Percentiles rank a stretch among this genome's conserved stretches.
phyloP scores from a whole-genome alignment of 495 filamentous ascomycete genomes.

The Penicillium alfredii region DNA sequence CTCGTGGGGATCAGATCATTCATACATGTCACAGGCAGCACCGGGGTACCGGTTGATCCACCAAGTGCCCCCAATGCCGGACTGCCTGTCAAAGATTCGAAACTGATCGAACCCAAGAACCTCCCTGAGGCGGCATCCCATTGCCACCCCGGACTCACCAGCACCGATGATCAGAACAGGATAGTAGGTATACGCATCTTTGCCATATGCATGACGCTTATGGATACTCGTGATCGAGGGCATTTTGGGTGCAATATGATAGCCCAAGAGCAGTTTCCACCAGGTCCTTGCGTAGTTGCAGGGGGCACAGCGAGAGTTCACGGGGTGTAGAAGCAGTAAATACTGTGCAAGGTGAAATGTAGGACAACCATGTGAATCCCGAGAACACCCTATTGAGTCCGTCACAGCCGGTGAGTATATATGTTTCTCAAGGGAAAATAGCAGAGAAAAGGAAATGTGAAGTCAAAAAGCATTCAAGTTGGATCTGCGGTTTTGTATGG shows the following conservation, averaged over 20 bases:
- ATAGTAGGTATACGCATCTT: conserved; percentile 50
- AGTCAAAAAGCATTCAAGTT: too few relatives aligned
- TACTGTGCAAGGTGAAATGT: conserved; percentile 2
- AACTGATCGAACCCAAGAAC: conserved; percentile 57
- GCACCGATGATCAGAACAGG: conserved; percentile 53
- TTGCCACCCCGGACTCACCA: conserved; percentile 61
- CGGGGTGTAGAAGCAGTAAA: conserved; percentile 31
- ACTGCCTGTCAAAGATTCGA: conserved; percentile 56
- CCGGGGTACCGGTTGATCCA: conserved; percentile 63
- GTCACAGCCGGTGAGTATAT: too few relatives aligned
- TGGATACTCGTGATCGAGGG: conserved; percentile 33
- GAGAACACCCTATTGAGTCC: too few relatives aligned
- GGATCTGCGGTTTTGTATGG: too few relatives aligned
- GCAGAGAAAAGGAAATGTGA: too few relatives aligned
- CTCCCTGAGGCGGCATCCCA: conserved; percentile 57
- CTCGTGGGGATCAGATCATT: conserved; percentile 4
- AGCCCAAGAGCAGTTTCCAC: conserved; percentile 5
- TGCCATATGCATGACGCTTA: conserved; percentile 40
- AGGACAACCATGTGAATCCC: conserved; percentile 7
- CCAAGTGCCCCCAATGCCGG: conserved; percentile 64
- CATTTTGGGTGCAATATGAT: conserved; percentile 9
- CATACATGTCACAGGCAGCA: conserved; percentile 47
- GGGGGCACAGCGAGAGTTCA: conserved; percentile 7
- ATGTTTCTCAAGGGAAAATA: too few relatives aligned
- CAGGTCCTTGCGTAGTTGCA: conserved; percentile 5